Evolutionary conservation across 164 flowering plant species (phyloP), one percentile per base, ranked within the genome.

Genomic region (Pachysandra terminalis): DNA sequence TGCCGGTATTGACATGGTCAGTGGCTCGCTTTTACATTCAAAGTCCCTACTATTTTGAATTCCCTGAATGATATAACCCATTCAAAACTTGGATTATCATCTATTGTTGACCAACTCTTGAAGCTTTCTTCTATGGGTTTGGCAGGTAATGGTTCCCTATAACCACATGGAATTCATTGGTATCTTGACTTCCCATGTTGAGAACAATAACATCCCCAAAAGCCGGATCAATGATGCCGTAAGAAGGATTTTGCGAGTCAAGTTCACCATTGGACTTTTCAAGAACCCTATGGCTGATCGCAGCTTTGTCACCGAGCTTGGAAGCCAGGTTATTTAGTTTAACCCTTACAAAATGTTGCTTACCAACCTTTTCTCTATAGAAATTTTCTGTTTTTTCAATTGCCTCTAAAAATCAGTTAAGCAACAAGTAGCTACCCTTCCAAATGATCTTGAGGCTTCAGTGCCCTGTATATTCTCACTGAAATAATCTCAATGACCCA

Each of bases 1-100:
- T 64, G 85, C 85, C 12, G 85, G 85, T 41, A 76, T 82, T 68
- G n/a, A n/a, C n/a, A n/a, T n/a, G n/a, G n/a, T n/a, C n/a, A n/a
- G n/a, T n/a, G n/a, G n/a, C n/a, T n/a, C 10, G 7, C 10, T 10
- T 40, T 40, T 40, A 40, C 45, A 40, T 40, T 5, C 45, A 40
- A 40, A 40, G 5, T 10, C 10, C 45, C 5, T 10, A 40, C 45
- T 40, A 40, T 5, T 40, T 10, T 40, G 45, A 40, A 40, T 40
- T 10, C 45, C 5, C 10, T 40, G 5, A 5, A 10, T 40, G 10
- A 40, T 40, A 40, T 40, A 40, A 10, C 45, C 10, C 5, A 40
- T 5, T n/a, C n/a, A 40, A 40, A 40, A 5, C 10, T 40, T 40
- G 45, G 45, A 40, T 40, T 5, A 40, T 40, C 7, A 40, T 5